Conservation (phyloP, 352 stramenopile species). For the Phytophthora lateralis region DNA sequence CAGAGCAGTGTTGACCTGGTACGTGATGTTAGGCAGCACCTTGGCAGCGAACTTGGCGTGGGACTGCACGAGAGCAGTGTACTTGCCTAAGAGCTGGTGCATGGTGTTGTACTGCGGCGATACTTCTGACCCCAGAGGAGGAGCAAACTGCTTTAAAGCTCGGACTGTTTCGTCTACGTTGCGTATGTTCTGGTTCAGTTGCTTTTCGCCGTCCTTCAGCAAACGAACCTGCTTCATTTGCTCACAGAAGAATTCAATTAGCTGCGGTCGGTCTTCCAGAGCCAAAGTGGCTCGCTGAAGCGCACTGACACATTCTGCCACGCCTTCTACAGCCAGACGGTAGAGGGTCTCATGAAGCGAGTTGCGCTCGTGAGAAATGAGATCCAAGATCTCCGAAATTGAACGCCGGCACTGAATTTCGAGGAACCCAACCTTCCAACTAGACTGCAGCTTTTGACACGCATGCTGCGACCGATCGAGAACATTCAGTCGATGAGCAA, state of each 20-base stretch:
- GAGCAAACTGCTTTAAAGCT: constrained; percentile 50
- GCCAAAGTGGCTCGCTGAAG: constrained; percentile 56
- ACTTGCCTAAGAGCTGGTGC: constrained; percentile 54
- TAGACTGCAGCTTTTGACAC: constrained; percentile 68
- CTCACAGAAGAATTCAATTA: constrained; percentile 75
- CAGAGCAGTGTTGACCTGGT: constrained; percentile 63
- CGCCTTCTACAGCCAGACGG: constrained; percentile 39
- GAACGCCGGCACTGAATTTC: constrained; percentile 73
- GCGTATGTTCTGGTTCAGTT: constrained; percentile 68
- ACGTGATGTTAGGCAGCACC: constrained; percentile 69
- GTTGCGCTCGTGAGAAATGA: constrained; percentile 57
- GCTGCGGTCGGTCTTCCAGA: constrained; percentile 70
- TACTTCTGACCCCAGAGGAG: constrained; percentile 33
- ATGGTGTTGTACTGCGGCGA: constrained; percentile 53
- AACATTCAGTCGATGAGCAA: constrained; percentile 39
- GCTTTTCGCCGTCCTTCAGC: constrained; percentile 59
- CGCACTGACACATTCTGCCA: constrained; percentile 41
- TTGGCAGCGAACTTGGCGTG: constrained; percentile 70
- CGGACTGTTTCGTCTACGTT: constrained; percentile 73
- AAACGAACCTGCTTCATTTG: constrained; percentile 65
- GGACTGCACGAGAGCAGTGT: constrained; percentile 48
- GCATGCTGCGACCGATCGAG: constrained; percentile 63
- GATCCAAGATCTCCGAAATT: constrained; percentile 64
- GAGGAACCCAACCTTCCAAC: constrained; percentile 75
- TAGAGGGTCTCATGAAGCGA: constrained; percentile 46